Conservation (phyloP, 495 filamentous ascomycete genomes). For the Lasiosphaeria miniovina region DNA sequence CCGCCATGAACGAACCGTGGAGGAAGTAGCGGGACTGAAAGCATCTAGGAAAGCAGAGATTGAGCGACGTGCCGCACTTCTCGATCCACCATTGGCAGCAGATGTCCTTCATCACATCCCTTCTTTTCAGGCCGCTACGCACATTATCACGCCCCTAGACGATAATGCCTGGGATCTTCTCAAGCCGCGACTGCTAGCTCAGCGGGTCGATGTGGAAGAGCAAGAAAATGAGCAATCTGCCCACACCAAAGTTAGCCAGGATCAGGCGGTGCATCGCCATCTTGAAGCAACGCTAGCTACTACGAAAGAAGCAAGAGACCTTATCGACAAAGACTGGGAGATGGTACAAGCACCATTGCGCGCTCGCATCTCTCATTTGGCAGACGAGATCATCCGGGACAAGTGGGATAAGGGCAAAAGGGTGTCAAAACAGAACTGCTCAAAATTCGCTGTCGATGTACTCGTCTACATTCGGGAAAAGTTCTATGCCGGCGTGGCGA, state of each 20-base stretch:
- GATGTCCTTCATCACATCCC: constrained; percentile 61
- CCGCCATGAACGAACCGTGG: constrained; percentile 41
- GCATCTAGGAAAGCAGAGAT: constrained; percentile 61
- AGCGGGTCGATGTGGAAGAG: constrained; percentile 57
- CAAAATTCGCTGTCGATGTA: constrained; percentile 64
- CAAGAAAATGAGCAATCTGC: constrained; percentile 46
- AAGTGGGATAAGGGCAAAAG: constrained; percentile 55
- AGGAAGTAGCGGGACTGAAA: constrained; percentile 53
- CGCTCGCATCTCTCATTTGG: constrained; percentile 54
- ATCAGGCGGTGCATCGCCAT: constrained; percentile 20
- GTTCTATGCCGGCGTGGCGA: constrained; percentile 58
- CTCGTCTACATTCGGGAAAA: constrained; percentile 58
- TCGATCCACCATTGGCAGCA: constrained; percentile 60
- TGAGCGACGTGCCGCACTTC: constrained; percentile 58
- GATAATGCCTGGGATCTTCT: constrained; percentile 64
- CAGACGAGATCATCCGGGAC: constrained; percentile 61
- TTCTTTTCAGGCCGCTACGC: constrained; percentile 65
- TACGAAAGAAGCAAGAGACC: constrained; percentile 56
- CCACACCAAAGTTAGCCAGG: constrained; percentile 41
- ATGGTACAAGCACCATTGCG: constrained; percentile 62
- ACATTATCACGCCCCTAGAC: constrained; percentile 60
- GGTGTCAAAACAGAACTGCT: constrained; percentile 56
- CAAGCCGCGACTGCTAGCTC: constrained; percentile 61
- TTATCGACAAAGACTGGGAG: constrained; percentile 63
- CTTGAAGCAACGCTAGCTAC: constrained; percentile 30